Evolutionary conservation across 1,139 yeast species (phyloP).

Genomic region (Blastobotrys illinoisensis): DNA sequence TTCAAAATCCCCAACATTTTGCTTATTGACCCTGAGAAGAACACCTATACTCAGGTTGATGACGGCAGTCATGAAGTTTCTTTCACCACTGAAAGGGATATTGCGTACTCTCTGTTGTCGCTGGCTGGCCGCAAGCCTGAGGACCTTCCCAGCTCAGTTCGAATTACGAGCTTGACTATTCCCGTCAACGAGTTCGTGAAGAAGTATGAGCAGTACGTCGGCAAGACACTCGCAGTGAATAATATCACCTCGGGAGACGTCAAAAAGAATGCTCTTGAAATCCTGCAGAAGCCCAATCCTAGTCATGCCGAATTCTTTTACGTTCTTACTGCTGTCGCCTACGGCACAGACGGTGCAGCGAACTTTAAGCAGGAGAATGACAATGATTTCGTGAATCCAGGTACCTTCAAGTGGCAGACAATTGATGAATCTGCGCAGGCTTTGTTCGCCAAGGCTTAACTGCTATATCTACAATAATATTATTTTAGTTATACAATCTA

Average conservation of each 20-base stretch:
- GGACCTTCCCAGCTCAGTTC: not conserved
- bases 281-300: slow-evolving; percentile 13
- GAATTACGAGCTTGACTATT: not conserved
- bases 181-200: not conserved
- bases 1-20: slow-evolving; percentile 9
- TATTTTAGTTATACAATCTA: too few relatives aligned
- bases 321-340: slow-evolving; percentile 33
- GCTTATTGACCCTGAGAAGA: slow-evolving; percentile 1
- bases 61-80: slow-evolving; percentile 1
- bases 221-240: slow-evolving; percentile 35
- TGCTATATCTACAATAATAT: too few relatives aligned
- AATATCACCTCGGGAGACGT: slow-evolving; percentile 34
- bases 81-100: slow-evolving; percentile 2
- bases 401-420: slow-evolving; percentile 46
- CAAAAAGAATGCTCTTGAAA: slow-evolving; percentile 29
- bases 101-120: slow-evolving; percentile 4
- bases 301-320: slow-evolving; percentile 11
- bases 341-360: slow-evolving; percentile 34
- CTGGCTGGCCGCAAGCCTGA: not conserved
- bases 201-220: slow-evolving; percentile 23
- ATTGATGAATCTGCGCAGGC: not conserved
- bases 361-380: slow-evolving; percentile 35
- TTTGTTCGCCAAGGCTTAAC: not conserved
- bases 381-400: slow-evolving; percentile 52
- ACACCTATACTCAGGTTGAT: not conserved